phyloP scores from a whole-genome alignment of 169 alveolate genomes.

The Plasmodium fragile region DNA sequence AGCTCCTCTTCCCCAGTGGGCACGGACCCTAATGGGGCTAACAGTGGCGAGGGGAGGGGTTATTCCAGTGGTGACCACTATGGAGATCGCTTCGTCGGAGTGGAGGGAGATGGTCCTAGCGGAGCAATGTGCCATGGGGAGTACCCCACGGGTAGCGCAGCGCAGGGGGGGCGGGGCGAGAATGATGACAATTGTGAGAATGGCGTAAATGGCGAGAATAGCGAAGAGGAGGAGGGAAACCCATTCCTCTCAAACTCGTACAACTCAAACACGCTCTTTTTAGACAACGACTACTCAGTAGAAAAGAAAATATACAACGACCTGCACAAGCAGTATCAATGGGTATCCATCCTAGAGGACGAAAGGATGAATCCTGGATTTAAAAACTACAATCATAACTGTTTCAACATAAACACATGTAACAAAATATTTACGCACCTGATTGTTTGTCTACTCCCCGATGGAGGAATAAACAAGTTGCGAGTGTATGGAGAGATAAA shows the following conservation, averaged over 20 bases:
- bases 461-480: constrained; percentile 79
- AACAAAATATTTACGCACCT: constrained; percentile 77
- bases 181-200: background rate
- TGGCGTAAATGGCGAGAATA: background rate
- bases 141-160: background rate
- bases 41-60: background rate
- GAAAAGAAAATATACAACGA: constrained; percentile 66
- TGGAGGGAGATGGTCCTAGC: background rate
- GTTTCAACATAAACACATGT: constrained; percentile 74
- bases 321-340: constrained; percentile 70
- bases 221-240: constrained; percentile 11
- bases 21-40: background rate
- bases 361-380: constrained; percentile 79
- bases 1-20: background rate
- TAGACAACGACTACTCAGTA: constrained; percentile 73
- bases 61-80: background rate
- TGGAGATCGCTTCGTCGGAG: background rate
- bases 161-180: background rate
- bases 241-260: constrained; percentile 2
- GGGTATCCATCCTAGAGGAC: constrained; percentile 76
- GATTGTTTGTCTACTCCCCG: constrained; percentile 77
- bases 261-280: constrained; percentile 26
- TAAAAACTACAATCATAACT: constrained; percentile 71
- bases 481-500: constrained; percentile 81
- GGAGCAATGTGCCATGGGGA: background rate